Evolutionary conservation across 768 basidiomycete species (phyloP).

Genomic region (Leucocoprinus sp.): DNA sequence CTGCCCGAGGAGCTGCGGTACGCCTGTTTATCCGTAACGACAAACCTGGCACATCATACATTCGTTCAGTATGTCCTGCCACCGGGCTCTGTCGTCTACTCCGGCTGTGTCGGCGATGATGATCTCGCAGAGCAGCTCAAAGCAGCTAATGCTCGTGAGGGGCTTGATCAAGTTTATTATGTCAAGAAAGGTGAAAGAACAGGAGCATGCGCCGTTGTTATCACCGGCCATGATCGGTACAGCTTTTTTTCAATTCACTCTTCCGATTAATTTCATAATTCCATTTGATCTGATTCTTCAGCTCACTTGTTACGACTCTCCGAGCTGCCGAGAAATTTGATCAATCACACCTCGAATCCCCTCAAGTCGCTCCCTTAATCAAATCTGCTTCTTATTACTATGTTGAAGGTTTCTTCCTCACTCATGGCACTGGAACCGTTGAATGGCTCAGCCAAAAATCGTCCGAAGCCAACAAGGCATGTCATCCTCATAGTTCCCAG

Average conservation of each 20-base stretch:
- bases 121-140: slow-evolving; percentile 85
- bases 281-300: slow-evolving; percentile 20
- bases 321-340: slow-evolving; percentile 88
- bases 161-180: slow-evolving; percentile 80
- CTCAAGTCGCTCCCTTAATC: slow-evolving; percentile 67
- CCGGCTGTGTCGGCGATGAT: slow-evolving; percentile 92
- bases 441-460: slow-evolving; percentile 74
- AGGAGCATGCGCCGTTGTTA: slow-evolving; percentile 92
- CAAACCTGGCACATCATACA: background rate
- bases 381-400: slow-evolving; percentile 82
- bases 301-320: slow-evolving; percentile 89
- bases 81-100: slow-evolving; percentile 80
- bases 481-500: background rate
- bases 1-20: slow-evolving; percentile 94
- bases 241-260: background rate
- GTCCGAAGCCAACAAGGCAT: slow-evolving; percentile 66
- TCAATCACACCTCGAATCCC: slow-evolving; percentile 67
- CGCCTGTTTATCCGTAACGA: slow-evolving; percentile 21
- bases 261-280: background rate
- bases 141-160: slow-evolving; percentile 87
- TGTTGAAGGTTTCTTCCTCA: slow-evolving; percentile 96
- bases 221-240: slow-evolving; percentile 89
- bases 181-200: slow-evolving; percentile 85
- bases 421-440: slow-evolving; percentile 74
- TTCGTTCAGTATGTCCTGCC: slow-evolving; percentile 81